These are phyloP conservation scores for Solanum sitiens DNA, from an alignment of 257 asterid species.

Conservation along the genomic window DNA sequence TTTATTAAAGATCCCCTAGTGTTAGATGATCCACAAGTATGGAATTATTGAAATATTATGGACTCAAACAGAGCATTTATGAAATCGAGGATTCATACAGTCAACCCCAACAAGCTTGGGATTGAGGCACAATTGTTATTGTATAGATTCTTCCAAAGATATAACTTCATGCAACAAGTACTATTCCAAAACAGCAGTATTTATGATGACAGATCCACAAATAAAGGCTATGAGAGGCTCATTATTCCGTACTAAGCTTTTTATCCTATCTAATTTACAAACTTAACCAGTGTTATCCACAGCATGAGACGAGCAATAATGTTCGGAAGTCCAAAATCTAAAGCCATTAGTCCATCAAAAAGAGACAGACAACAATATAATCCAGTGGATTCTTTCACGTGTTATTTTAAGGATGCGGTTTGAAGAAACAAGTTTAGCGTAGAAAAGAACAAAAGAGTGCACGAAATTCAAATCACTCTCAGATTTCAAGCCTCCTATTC, in stretches of 20 bases:
- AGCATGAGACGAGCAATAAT: not conserved
- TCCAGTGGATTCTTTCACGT: not conserved
- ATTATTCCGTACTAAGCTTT: not conserved
- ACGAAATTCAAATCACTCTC: not conserved
- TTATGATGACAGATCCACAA: not conserved
- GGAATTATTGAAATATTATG: not conserved
- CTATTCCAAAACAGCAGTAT: not conserved
- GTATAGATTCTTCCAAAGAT: not conserved
- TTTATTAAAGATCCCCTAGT: not conserved
- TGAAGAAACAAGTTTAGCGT: not conserved
- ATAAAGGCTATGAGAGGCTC: not conserved
- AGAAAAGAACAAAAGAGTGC: not conserved
- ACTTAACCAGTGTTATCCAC: not conserved
- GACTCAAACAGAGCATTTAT: not conserved
- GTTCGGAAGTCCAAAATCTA: not conserved
- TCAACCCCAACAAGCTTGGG: not conserved
- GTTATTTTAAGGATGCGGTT: not conserved
- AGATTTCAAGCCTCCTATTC: not conserved
- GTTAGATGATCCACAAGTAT: not conserved
- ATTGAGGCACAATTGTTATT: not conserved
- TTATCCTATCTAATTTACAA: not conserved
- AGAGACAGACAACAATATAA: not conserved
- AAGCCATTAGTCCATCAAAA: not conserved
- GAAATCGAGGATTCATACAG: not conserved
- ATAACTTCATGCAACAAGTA: not conserved